Evolutionary conservation across 148 eudicot species (phyloP), one percentile per base, ranked within the genome.

Genomic region (Rhododendron ferrugineum): DNA sequence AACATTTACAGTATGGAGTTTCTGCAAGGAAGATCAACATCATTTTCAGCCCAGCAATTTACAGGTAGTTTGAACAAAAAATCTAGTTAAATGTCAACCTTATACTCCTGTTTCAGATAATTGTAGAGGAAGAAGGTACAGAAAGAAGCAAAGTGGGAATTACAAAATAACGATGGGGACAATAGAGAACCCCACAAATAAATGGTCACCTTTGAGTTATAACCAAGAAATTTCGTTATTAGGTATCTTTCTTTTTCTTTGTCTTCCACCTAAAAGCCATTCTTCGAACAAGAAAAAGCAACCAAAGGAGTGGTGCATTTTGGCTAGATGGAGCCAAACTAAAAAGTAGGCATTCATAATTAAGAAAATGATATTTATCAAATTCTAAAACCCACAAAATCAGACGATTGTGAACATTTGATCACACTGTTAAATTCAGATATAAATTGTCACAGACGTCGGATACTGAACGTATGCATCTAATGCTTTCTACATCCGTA

Each of bases 21-120:
- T 86, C 95, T 91, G 75, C 99, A 91, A 88, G 95, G 90, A 88
- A 88, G 89, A 92, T 86, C 93, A 81, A 66, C 91, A 44, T 75
- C 93, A 84, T 93, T 89, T 88, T 91, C 89, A 75, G 82, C 90
- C 86, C 93, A 92, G 73, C 87, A 92, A 88, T 91, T 90, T 89
- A 87, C 95, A 94, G 98, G 98, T 96, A 89, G 28, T 84, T 54
- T 81, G 79, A 74, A 77, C n/a, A 7, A 54, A n/a, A 81, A 2
- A 16, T 30, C 20, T 72, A 23, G 70, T 44, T 23, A 26, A 34
- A 30, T 54, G 15, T 79, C 72, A 52, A 20, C 11, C 6, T 47
- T 64, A 66, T 47, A 26, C 50, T 52, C 20, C 54, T 34, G 50
- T 84, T 74, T 80, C 11, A 37, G 26, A 85, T 82, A 58, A 76